phyloP scores from a whole-genome alignment of 2,329 filamentous ascomycete genomes.

The Colletotrichum siamense region DNA sequence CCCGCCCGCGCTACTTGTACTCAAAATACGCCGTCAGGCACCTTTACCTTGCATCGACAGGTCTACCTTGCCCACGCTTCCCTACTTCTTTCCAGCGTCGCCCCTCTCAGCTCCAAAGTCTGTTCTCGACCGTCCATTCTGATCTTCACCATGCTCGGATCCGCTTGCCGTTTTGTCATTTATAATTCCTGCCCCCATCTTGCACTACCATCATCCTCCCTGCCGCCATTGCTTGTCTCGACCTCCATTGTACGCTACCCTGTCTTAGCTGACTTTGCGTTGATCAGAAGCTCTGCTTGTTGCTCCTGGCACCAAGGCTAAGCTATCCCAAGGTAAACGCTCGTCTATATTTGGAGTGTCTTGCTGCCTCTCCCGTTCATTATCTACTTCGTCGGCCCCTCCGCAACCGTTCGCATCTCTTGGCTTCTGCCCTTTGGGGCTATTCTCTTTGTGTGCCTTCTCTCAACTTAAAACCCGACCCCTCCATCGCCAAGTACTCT shows the following conservation, averaged over 20 bases:
- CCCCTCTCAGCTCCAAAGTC: conserved; percentile 13
- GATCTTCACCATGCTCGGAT: conserved; percentile 10
- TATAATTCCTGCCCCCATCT: background rate
- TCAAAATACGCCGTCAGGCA: background rate
- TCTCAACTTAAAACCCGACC: background rate
- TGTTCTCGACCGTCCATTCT: conserved; percentile 12
- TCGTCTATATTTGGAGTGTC: background rate
- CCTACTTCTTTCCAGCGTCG: background rate
- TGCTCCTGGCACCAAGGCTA: background rate
- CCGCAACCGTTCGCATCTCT: background rate
- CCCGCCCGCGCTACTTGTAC: background rate
- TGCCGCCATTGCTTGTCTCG: background rate
- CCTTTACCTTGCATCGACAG: background rate
- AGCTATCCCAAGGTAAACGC: background rate
- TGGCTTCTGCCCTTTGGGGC: background rate
- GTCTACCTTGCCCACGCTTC: background rate
- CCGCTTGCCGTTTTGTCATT: conserved; percentile 14
- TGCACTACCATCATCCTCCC: background rate
- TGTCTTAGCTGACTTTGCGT: background rate
- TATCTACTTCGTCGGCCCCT: background rate
- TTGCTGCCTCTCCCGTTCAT: background rate
- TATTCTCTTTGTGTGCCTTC: background rate
- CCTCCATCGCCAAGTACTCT: background rate
- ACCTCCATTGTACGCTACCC: background rate
- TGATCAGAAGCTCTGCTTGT: background rate